Conservation (phyloP, 2,329 filamentous ascomycete species). For the Capronia americana region DNA sequence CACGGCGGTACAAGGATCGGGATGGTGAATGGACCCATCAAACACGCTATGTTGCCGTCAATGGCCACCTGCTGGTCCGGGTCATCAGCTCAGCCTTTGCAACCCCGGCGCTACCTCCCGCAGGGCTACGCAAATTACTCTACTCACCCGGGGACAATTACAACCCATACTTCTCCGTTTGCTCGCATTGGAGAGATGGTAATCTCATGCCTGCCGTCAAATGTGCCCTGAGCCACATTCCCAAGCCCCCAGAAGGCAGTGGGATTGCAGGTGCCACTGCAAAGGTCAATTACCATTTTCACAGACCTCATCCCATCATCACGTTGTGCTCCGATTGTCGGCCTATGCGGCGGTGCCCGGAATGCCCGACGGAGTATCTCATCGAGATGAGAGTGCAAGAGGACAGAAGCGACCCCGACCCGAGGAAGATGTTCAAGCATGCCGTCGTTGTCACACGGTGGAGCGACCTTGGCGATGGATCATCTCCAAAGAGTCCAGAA, state of each 20-base stretch:
- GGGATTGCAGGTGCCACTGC: slow-evolving; percentile 51
- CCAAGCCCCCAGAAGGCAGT: slow-evolving; percentile 50
- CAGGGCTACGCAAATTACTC: slow-evolving; percentile 61
- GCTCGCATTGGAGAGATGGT: slow-evolving; percentile 68
- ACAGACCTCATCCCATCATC: slow-evolving; percentile 52
- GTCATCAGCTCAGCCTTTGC: slow-evolving; percentile 63
- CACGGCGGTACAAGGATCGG: slow-evolving; percentile 60
- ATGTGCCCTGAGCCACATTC: slow-evolving; percentile 66
- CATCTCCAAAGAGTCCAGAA: slow-evolving; percentile 56
- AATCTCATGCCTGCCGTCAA: slow-evolving; percentile 66
- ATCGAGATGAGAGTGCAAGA: slow-evolving; percentile 66
- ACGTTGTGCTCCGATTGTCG: slow-evolving; percentile 62
- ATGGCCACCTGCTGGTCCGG: slow-evolving; percentile 64
- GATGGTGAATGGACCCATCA: slow-evolving; percentile 59
- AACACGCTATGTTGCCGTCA: slow-evolving; percentile 61
- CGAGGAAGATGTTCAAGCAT: slow-evolving; percentile 61
- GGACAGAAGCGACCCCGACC: slow-evolving; percentile 56
- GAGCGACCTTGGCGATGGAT: slow-evolving; percentile 66
- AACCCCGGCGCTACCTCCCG: slow-evolving; percentile 57
- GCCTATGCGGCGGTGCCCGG: slow-evolving; percentile 66
- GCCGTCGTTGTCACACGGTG: slow-evolving; percentile 66
- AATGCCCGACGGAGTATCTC: slow-evolving; percentile 68
- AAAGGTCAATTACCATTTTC: slow-evolving; percentile 41
- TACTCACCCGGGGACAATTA: slow-evolving; percentile 65
- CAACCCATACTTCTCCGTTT: slow-evolving; percentile 67